These are phyloP conservation scores for Uncinocarpus reesii DNA, from an alignment of 2,329 filamentous ascomycete species.

Conservation along the genomic window DNA sequence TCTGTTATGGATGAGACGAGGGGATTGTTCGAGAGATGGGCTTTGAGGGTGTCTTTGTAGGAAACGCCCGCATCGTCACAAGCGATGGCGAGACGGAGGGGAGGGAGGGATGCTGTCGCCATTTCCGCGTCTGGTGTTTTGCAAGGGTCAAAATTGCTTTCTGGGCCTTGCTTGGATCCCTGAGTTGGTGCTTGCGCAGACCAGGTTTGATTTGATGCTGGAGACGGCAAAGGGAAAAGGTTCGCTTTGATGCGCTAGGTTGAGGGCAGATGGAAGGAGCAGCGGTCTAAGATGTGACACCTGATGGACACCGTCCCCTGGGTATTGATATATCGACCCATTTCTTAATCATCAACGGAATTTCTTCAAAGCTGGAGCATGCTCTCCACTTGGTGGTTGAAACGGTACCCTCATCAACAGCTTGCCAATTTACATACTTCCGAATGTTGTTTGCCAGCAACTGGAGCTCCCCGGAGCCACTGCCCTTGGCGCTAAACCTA, in stretches of 20 bases:
- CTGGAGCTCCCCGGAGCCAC: no score
- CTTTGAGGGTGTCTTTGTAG: slow-evolving; percentile 71
- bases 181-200: not conserved
- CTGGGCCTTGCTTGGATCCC: not conserved
- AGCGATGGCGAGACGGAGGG: slow-evolving; percentile 52
- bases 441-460: no score
- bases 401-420: no score
- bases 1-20: slow-evolving; percentile 61
- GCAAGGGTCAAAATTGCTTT: not conserved
- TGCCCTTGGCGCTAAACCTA: no score
- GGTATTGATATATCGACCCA: not conserved
- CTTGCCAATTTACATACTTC: no score
- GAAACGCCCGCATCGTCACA: slow-evolving; percentile 62
- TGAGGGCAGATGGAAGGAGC: not conserved
- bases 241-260: not conserved
- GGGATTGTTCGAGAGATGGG: slow-evolving; percentile 56
- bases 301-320: no score
- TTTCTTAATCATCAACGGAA: not conserved
- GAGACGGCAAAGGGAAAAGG: not conserved
- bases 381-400: not conserved
- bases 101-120: slow-evolving; percentile 16
- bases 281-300: no score
- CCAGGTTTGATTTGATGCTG: not conserved
- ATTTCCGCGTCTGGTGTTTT: not conserved
- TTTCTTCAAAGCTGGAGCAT: not conserved